phyloP scores from a whole-genome alignment of 2,329 filamentous ascomycete genomes.

The Fusarium sp. region DNA sequence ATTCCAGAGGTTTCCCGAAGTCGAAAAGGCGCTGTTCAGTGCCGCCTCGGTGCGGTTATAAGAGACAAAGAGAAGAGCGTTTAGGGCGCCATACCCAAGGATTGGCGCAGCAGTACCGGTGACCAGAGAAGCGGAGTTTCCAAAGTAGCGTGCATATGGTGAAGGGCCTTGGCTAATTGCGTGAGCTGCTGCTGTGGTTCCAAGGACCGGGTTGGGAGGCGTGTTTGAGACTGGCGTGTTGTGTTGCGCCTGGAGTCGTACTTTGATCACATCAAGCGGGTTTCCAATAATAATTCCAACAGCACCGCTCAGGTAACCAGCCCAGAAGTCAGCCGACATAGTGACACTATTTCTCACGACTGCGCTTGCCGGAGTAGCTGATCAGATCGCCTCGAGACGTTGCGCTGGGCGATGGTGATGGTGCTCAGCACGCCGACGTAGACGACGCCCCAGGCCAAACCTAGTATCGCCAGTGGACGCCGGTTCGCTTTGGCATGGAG shows the following conservation, averaged over 20 bases:
- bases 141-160: constrained; percentile 29
- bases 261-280: constrained; percentile 72
- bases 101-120: constrained; percentile 83
- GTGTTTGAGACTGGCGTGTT: constrained; percentile 13
- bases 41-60: constrained; percentile 83
- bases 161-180: constrained; percentile 9
- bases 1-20: constrained; percentile 63
- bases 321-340: constrained; percentile 93
- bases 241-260: constrained; percentile 71
- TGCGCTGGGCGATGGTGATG: constrained; percentile 38
- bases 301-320: constrained; percentile 87
- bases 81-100: constrained; percentile 87
- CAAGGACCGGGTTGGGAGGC: constrained; percentile 22
- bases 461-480: constrained; percentile 33
- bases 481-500: constrained; percentile 30
- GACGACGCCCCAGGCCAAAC: constrained; percentile 38
- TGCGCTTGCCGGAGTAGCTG: constrained; percentile 11
- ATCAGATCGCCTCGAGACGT: constrained; percentile 25
- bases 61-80: constrained; percentile 86
- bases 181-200: constrained; percentile 11
- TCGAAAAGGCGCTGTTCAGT: constrained; percentile 55
- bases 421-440: constrained; percentile 39
- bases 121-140: constrained; percentile 52
- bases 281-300: constrained; percentile 89
- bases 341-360: constrained; percentile 10